Base-by-base conservation (phyloP, 208 protist species). In the Wallacemonas collosoma region DNA sequence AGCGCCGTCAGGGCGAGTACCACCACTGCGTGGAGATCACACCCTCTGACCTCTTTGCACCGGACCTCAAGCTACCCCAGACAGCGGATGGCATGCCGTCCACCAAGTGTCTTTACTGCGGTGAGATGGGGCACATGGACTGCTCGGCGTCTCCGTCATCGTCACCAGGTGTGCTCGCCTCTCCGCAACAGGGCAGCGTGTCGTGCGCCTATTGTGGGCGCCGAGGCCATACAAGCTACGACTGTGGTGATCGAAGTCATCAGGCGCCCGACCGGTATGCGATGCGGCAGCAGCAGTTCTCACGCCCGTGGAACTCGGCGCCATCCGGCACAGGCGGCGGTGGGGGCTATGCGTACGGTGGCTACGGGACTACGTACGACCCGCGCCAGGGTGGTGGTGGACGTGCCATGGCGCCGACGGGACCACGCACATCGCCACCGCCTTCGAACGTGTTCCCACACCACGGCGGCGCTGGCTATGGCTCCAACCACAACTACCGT, bases 181-280 rank as follows among this genome's bases (percentile, higher is more conserved):
- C 17, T 36, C 44, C 54, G n/a, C 40, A 36, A 44, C 8, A 43
- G 35, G 50, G 51, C 12, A 50, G 47, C 26, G 11, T 80, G 35
- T 83, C 73, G 2, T 95, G 90, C 73, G 84, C 81, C 62, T 90
- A 78, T 68, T 95, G 90, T 71, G 87, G 79, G 6, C 81, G 76
- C 47, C 70, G 55, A 2, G 90, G 90, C 1, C 90, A 95, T 75
- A 89, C 74, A 12, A 83, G 81, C 2, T 93, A 85, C 64, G 82
- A 91, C 58, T 95, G 90, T 73, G 50, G 39, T 15, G 64, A 79
- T 38, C 84, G 86, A 15, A 79, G 81, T 43, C 66, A 77, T 36
- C 61, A 63, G 2, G 71, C 81, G 35, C 76, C 83, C 1, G 90
- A 95, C 71, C 68, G 73, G 53, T 93, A 85, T 63, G 78, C 85